Percentiles rank a stretch among this genome's conserved stretches.
Evolutionary conservation across 73 alveolate genomes (phyloP).

Genomic region (Symbiodinium pilosum): DNA sequence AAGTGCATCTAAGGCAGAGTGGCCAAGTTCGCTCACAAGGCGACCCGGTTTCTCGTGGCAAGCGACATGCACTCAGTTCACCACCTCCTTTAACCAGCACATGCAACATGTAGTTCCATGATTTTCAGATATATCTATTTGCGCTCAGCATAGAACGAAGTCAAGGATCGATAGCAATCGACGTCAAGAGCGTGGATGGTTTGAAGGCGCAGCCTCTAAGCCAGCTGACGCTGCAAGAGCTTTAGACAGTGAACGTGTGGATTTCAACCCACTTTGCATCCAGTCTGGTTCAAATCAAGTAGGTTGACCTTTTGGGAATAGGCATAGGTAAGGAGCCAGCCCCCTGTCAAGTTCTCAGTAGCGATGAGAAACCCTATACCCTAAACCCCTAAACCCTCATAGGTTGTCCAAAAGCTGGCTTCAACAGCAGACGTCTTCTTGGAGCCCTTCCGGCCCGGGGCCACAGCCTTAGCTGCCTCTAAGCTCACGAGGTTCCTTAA

Average conservation of each 20-base stretch:
- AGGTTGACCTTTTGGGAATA: no score
- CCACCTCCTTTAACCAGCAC: background rate
- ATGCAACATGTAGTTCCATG: no score
- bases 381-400: no score
- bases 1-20: conserved; percentile 15
- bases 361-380: no score
- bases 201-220: no score
- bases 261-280: no score
- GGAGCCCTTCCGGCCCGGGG: conserved; percentile 96
- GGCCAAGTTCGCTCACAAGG: conserved; percentile 35
- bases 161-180: conserved; percentile 55
- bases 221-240: no score
- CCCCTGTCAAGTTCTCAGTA: no score
- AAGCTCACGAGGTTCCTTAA: no score
- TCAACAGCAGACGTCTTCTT: conserved; percentile 80
- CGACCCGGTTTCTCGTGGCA: conserved; percentile 94
- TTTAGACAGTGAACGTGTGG: no score
- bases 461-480: conserved; percentile 10
- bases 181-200: conserved; percentile 94
- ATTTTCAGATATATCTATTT: background rate
- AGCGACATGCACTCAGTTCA: conserved; percentile 21
- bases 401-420: conserved; percentile 51
- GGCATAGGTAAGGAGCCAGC: background rate
- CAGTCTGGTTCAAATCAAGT: background rate
- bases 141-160: background rate